These are phyloP conservation scores for Camellia sinensis DNA, from an alignment of 148 eudicot species.

Conservation along the genomic window DNA sequence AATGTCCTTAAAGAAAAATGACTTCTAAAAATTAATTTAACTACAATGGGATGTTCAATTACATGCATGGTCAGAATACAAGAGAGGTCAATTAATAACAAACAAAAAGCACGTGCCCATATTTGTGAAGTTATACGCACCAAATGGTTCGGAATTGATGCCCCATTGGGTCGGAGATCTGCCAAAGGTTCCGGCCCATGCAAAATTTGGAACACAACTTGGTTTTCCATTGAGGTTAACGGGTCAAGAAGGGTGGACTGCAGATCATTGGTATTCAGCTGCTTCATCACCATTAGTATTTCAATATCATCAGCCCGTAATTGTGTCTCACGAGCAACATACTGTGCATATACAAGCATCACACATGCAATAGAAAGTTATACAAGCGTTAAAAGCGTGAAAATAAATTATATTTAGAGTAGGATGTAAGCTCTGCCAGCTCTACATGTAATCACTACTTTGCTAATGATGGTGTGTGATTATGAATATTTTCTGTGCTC, in stretches of 20 bases:
- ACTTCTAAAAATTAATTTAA: no score
- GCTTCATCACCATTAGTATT: slow-evolving; percentile 19
- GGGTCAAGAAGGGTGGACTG: slow-evolving; percentile 4
- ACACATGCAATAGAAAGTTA: neutral
- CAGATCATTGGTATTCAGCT: neutral
- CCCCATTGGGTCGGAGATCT: slow-evolving; percentile 9
- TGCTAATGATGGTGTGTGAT: neutral
- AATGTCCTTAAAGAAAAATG: no score
- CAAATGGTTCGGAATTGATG: slow-evolving; percentile 16
- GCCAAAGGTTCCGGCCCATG: slow-evolving; percentile 20
- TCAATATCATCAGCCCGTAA: slow-evolving; percentile 22
- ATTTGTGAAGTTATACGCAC: slow-evolving; percentile 6
- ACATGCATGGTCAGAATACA: neutral
- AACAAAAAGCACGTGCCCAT: neutral
- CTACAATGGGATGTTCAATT: no score
- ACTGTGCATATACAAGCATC: slow-evolving; percentile 25
- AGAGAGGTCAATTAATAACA: neutral
- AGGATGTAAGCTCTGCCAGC: neutral
- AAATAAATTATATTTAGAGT: neutral
- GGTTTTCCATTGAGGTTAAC: slow-evolving; percentile 12
- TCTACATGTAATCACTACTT: neutral
- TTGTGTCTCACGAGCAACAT: slow-evolving; percentile 23
- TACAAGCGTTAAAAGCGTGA: neutral
- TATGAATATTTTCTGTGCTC: neutral
- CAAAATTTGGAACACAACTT: slow-evolving; percentile 17